A percentile compares a stretch with the other conserved stretches of the same genome.
Evolutionary conservation across 495 filamentous ascomycete species (phyloP).

Genomic region (Pseudomonodictys pantanalensis): DNA sequence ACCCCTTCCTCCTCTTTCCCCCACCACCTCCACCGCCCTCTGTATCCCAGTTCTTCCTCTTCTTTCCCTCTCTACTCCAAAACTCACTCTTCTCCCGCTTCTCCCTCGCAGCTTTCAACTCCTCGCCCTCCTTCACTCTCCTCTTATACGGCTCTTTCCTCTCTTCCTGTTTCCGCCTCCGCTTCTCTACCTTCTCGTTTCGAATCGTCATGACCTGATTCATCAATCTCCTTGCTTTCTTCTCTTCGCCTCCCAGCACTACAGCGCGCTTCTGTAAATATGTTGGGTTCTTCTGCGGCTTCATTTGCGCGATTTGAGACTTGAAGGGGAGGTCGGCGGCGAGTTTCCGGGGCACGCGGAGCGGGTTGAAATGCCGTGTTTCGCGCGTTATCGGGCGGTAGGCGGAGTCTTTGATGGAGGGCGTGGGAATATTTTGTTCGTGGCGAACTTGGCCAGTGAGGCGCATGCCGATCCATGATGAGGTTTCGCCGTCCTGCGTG

Average conservation of each 20-base stretch:
- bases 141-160: slow-evolving; percentile 71
- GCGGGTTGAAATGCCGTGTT: slow-evolving; percentile 86
- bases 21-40: slow-evolving; percentile 48
- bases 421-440: slow-evolving; percentile 70
- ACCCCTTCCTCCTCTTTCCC: slow-evolving; percentile 21
- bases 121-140: slow-evolving; percentile 73
- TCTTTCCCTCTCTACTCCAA: slow-evolving; percentile 93
- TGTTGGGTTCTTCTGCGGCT: slow-evolving; percentile 73
- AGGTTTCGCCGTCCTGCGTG: slow-evolving; percentile 39
- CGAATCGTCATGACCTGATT: slow-evolving; percentile 88
- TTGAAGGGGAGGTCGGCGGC: slow-evolving; percentile 87
- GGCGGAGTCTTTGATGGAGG: slow-evolving; percentile 70
- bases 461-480: slow-evolving; percentile 80
- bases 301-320: slow-evolving; percentile 81
- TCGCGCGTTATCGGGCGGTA: slow-evolving; percentile 81
- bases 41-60: slow-evolving; percentile 69
- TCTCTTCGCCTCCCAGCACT: slow-evolving; percentile 78
- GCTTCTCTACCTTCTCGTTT: slow-evolving; percentile 84
- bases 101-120: slow-evolving; percentile 79
- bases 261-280: slow-evolving; percentile 95
- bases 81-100: slow-evolving; percentile 89
- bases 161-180: slow-evolving; percentile 79
- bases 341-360: slow-evolving; percentile 80
- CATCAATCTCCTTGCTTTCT: slow-evolving; percentile 82
- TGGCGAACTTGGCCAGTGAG: slow-evolving; percentile 90